Base-by-base conservation (phyloP, 345 rosid species). In the Fremontodendron californicum region DNA sequence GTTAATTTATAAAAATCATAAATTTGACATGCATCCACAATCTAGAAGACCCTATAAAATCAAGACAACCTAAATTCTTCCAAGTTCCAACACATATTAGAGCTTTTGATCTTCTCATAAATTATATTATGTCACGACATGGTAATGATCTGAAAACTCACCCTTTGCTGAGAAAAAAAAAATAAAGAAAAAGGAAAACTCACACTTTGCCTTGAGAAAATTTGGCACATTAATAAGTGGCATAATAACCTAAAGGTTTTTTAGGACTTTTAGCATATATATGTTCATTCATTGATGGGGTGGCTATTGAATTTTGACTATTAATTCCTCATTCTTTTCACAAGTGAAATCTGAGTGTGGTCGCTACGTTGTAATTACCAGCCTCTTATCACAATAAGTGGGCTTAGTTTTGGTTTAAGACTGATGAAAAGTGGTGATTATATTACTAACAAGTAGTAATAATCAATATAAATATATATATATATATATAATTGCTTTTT, bases 41-140 rank as follows among this genome's bases (percentile, higher is more conserved):
- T 74, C 77, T 40, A 74, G 64, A 74, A 57, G 3, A 15, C 77
- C 25, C 29, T 57, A 37, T 21, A 51, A 37, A 72, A 52, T 31
- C 23, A 33, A 35, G 46, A 55, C 48, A 23, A 6, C 35, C 63
- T 39, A 35, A 73, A 73, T 54, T 73, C 31, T 31, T 65, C 15
- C 52, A 9, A 66, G n/a, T n/a, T n/a, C 27, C 4, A 1, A 3
- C 3, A 23, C 2, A 9, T 9, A 57, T 23, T 55, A 23, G 1
- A n/a, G 29, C 35, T 11, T 13, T 67, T 42, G 11, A 13, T 42
- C 18, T 35, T 66, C 19, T 13, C 19, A 5, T 4, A 15, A 6
- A 29, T 61, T 39, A 39, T 33, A 39, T 39, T 61, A 31, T 61
- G n/a, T 61, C 67, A 15, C 39, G 40, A 15, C 65, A 60, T 27